Conservation (phyloP, 169 alveolate genomes). For the Miamiensis avidus region DNA sequence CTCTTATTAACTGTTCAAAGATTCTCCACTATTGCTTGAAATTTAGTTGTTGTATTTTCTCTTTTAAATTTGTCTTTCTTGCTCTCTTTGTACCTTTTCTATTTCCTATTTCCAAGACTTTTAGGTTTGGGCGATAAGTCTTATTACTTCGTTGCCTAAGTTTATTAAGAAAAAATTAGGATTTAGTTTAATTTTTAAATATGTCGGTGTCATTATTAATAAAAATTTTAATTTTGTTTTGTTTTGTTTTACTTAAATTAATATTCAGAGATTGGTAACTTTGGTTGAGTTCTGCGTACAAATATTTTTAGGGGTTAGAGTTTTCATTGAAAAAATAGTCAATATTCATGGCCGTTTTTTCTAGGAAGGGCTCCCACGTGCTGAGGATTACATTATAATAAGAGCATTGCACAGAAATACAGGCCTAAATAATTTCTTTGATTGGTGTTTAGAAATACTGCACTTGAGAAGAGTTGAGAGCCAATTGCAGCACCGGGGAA, state of each 20-base stretch:
- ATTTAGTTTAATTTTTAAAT: too few relatives aligned
- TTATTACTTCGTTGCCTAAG: neutral
- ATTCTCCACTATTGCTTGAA: neutral
- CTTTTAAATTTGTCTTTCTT: neutral
- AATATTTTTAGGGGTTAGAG: neutral
- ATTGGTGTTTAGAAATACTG: neutral
- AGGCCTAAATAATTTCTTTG: neutral
- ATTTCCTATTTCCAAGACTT: neutral
- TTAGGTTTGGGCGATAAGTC: neutral
- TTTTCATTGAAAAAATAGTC: slow-evolving; percentile 7
- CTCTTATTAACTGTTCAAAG: neutral
- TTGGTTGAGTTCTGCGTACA: neutral
- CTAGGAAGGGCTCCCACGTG: slow-evolving; percentile 24
- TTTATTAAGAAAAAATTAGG: neutral
- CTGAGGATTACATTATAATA: slow-evolving; percentile 3
- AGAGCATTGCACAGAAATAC: neutral
- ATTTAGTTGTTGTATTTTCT: too few relatives aligned
- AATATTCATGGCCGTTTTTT: neutral
- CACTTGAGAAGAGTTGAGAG: neutral
- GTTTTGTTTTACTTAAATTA: slow-evolving; percentile 1
- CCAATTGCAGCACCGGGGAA: neutral
- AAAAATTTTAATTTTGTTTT: too few relatives aligned
- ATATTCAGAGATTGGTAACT: neutral
- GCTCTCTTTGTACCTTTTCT: neutral
- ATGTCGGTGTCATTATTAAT: too few relatives aligned